Base-by-base conservation (phyloP, 2,329 filamentous ascomycete genomes). In the Talaromyces sp. region DNA sequence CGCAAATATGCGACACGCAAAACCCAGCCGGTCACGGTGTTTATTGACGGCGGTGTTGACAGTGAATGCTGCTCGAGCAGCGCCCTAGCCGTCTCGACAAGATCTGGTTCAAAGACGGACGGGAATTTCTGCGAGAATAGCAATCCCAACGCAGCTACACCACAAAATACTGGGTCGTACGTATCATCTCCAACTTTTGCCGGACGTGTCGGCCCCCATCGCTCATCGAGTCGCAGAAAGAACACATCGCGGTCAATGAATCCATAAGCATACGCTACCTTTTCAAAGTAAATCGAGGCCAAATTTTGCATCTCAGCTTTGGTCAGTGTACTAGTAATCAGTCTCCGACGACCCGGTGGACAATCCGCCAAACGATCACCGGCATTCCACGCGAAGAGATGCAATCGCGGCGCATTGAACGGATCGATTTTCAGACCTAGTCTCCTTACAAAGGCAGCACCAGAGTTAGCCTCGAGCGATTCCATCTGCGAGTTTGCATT, bases 331-430 rank as follows among this genome's bases (percentile, higher is more conserved):
- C 79, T 77, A 1, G 77, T 80, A 1, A 86, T 76, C 1, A 73
- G 71, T n/a, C 68, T 68, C 2, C 69, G 55, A 28, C 57, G 57
- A 6, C 62, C 62, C 2, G 58, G 33, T 8, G 57, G 56, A 28
- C 58, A 60, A 23, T 42, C 58, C 16, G 62, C 62, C 31, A 63
- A 35, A n/a, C 63, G 31, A 65, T 68, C 67, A 1, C 74, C 77
- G 14, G 80, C 70, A 67, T 86, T 86, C 84, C 84, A 86, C 0
- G 81, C 83, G 68, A 86, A 86, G 0, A 83, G 77, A 66, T 83
- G 81, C 61, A 85, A 73, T 54, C 81, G 77, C 0, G 83, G 82
- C 1, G 81, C 82, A 67, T 80, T 80, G 4, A 79, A 79, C 0
- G 83, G 80, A 67, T 86, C 83, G 21, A 85, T 75, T 48, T 79